These are phyloP conservation scores for Yarrowia bubula DNA, from an alignment of 805 yeast genomes.

Conservation along the genomic window DNA sequence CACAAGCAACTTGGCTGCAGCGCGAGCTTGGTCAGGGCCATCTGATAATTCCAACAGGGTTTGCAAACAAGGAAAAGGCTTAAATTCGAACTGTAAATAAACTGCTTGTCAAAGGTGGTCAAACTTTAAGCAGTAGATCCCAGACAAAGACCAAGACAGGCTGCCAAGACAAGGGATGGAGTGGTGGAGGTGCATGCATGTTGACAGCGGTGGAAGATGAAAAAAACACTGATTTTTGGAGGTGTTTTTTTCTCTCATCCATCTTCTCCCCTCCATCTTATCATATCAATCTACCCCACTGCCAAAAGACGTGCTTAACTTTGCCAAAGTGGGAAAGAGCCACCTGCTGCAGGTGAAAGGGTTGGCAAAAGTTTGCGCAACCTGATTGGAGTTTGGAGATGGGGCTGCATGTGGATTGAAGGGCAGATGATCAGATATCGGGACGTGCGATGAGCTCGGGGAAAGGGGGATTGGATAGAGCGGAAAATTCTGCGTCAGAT, in stretches of 20 bases:
- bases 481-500: neutral
- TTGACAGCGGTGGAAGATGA: too few relatives aligned
- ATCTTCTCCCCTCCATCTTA: neutral
- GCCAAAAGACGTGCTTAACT: conserved; percentile 16
- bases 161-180: neutral
- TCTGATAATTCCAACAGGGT: neutral
- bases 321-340: neutral
- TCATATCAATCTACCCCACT: neutral
- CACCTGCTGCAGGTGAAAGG: neutral
- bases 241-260: too few relatives aligned
- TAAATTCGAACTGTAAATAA: neutral
- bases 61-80: neutral
- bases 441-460: too few relatives aligned
- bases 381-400: neutral
- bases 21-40: neutral
- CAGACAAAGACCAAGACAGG: neutral
- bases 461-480: neutral
- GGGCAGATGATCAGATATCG: neutral
- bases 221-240: neutral
- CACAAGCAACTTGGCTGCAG: neutral
- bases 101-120: neutral
- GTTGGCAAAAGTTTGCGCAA: conserved; percentile 21
- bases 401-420: neutral
- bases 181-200: too few relatives aligned
- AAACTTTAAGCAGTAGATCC: too few relatives aligned